Conservation (phyloP, 495 filamentous ascomycete genomes). For the Penicillium antarcticum region DNA sequence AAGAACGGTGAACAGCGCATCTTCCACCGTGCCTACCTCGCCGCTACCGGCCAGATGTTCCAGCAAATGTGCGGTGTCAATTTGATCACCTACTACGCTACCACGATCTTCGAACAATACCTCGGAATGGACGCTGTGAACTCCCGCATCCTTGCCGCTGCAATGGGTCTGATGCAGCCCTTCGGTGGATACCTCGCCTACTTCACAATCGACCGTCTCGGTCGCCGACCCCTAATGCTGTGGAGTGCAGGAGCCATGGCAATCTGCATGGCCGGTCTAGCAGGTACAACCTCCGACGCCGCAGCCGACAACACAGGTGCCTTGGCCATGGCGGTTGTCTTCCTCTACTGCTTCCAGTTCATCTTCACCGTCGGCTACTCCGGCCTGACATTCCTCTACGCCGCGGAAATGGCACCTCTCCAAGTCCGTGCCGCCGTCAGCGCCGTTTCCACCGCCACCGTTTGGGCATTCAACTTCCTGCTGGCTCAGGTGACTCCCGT, state of each 20-base stretch:
- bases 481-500: constrained; percentile 42
- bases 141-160: constrained; percentile 72
- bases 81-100: constrained; percentile 58
- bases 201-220: constrained; percentile 73
- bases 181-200: constrained; percentile 71
- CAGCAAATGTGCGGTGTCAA: constrained; percentile 58
- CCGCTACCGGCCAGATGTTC: constrained; percentile 43
- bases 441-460: constrained; percentile 57
- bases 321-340: constrained; percentile 38
- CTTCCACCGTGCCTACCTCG: constrained; percentile 22
- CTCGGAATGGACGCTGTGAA: constrained; percentile 66
- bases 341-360: constrained; percentile 40
- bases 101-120: constrained; percentile 55
- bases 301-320: constrained; percentile 27
- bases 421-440: constrained; percentile 65
- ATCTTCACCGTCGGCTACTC: constrained; percentile 57
- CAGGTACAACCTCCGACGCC: constrained; percentile 42
- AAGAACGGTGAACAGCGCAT: constrained; percentile 21
- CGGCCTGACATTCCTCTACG: constrained; percentile 62
- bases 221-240: constrained; percentile 65
- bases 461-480: constrained; percentile 56
- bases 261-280: constrained; percentile 56
- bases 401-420: constrained; percentile 63
- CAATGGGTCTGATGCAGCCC: constrained; percentile 73
- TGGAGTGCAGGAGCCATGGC: constrained; percentile 51